Conservation (phyloP, 352 stramenopile species). For the Phytophthora cajani region DNA sequence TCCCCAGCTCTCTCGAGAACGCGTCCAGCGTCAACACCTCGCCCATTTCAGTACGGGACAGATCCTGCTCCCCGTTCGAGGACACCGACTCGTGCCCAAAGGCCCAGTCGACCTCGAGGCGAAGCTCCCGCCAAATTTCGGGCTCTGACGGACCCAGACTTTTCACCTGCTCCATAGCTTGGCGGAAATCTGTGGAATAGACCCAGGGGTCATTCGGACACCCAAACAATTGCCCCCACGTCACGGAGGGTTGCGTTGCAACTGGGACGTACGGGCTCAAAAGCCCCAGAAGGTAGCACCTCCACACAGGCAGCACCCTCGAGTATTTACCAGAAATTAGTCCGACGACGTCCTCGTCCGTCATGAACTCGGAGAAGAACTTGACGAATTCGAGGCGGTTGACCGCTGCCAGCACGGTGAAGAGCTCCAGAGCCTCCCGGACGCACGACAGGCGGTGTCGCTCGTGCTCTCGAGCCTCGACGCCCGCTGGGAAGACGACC, state of each 20-base stretch:
- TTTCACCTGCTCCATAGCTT: conserved; percentile 1
- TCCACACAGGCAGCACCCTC: not conserved
- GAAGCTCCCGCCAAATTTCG: not conserved
- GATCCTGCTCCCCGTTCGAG: not conserved
- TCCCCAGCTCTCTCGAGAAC: not conserved
- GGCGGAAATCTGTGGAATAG: not conserved
- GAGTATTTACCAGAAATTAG: not conserved
- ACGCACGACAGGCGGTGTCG: not conserved
- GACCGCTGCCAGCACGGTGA: conserved; percentile 3
- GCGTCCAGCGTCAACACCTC: not conserved
- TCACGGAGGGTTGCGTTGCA: not conserved
- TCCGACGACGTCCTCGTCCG: not conserved
- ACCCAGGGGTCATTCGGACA: not conserved
- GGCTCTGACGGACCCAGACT: not conserved
- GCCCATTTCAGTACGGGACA: not conserved
- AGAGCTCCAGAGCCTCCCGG: conserved; percentile 7
- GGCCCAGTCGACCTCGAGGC: not conserved
- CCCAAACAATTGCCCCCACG: not conserved
- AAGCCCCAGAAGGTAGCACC: not conserved
- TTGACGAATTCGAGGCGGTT: not conserved
- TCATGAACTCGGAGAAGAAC: conserved; percentile 2
- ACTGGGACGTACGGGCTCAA: not conserved
- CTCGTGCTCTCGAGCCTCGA: not conserved
- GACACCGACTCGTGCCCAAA: not conserved
- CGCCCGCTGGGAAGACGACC: not conserved